Conservation (phyloP, 805 yeast genomes). For the Metschnikowia santaceciliae region DNA sequence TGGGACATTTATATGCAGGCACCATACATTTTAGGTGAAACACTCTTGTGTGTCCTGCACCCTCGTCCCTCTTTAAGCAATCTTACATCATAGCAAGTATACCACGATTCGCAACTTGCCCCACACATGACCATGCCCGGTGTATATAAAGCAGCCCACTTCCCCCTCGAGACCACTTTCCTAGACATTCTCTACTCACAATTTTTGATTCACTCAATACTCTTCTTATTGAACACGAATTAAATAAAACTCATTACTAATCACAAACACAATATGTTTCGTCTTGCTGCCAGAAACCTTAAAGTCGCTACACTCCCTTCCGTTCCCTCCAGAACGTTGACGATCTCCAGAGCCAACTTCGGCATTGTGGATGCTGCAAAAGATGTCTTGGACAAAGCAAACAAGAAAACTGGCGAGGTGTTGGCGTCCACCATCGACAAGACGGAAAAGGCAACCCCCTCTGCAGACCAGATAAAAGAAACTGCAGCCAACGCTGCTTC, state of each 20-base stretch:
- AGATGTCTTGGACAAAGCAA: conserved; percentile 29
- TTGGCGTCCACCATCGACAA: conserved; percentile 39
- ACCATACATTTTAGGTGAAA: not conserved
- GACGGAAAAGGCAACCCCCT: conserved; percentile 25
- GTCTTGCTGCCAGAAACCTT: conserved; percentile 13
- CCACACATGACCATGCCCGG: conserved; percentile 1
- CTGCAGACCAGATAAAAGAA: conserved; percentile 19
- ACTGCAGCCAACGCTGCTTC: conserved; percentile 20
- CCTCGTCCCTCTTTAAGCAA: not conserved
- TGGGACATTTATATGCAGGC: not conserved
- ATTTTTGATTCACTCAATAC: too few relatives aligned
- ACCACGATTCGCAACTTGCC: not conserved
- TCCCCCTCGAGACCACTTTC: too few relatives aligned
- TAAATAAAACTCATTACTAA: too few relatives aligned
- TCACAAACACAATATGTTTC: conserved; percentile 8
- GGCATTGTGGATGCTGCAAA: conserved; percentile 34
- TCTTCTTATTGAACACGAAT: too few relatives aligned
- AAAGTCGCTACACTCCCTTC: conserved; percentile 7
- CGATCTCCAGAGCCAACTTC: conserved; percentile 9
- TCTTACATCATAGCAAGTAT: conserved; percentile 12
- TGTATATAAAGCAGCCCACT: not conserved
- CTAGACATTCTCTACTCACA: too few relatives aligned
- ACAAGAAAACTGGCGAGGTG: conserved; percentile 38
- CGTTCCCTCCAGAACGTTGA: conserved; percentile 8
- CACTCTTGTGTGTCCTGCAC: not conserved